Conservation (phyloP, 345 rosid species). For the Passiflora organensis region DNA sequence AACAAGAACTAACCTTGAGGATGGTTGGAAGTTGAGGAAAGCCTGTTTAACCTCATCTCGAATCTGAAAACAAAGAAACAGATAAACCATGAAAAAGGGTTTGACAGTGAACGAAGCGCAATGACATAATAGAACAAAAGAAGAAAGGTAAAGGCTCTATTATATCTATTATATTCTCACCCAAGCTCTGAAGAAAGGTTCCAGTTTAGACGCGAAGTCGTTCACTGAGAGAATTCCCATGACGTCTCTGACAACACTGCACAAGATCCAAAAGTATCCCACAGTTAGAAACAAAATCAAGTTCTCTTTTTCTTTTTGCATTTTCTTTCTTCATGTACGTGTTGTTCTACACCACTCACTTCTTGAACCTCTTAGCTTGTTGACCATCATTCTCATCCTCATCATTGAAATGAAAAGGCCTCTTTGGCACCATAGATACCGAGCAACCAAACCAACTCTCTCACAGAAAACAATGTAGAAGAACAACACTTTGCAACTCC, state of each 20-base stretch:
- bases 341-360: conserved; percentile 11
- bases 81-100: not conserved
- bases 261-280: not conserved
- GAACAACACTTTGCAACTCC: not conserved
- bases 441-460: conserved; percentile 1
- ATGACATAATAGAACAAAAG: too few species aligned
- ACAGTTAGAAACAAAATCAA: too few species aligned
- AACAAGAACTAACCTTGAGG: conserved; percentile 18
- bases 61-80: conserved; percentile 13
- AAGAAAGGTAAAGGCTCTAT: too few species aligned
- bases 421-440: conserved; percentile 25
- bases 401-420: conserved; percentile 25
- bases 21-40: conserved; percentile 8
- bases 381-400: conserved; percentile 22
- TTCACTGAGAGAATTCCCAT: conserved; percentile 29
- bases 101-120: not conserved
- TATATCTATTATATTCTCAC: conserved; percentile 38
- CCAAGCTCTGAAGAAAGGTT: conserved; percentile 40
- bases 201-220: conserved; percentile 33
- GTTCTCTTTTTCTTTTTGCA: too few species aligned
- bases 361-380: conserved; percentile 24
- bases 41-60: conserved; percentile 22
- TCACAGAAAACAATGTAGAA: conserved; percentile 1
- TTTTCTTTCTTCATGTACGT: too few species aligned
- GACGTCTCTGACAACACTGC: conserved; percentile 40